Percentiles rank a stretch among this genome's conserved stretches.
These are phyloP conservation scores for Neoboletus brunneissimus DNA, from an alignment of 768 basidiomycete species.

Conservation along the genomic window DNA sequence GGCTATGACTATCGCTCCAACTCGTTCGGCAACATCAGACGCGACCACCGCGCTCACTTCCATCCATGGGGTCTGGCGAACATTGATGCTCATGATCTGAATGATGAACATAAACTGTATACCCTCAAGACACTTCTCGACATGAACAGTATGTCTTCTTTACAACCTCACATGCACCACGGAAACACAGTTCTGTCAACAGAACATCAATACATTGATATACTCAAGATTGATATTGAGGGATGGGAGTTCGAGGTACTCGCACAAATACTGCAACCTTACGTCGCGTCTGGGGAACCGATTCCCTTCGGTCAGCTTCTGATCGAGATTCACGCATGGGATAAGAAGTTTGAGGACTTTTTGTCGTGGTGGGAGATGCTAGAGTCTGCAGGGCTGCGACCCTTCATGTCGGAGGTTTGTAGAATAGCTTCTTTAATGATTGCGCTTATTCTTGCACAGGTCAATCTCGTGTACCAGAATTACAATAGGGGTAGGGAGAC, in stretches of 20 bases:
- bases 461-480: constrained; percentile 57
- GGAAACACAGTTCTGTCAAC: neutral
- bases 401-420: constrained; percentile 44
- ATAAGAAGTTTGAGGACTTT: constrained; percentile 36
- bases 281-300: constrained; percentile 33
- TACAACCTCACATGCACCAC: neutral
- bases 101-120: constrained; percentile 38
- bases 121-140: constrained; percentile 46
- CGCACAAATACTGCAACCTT: constrained; percentile 38
- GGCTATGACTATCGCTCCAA: constrained; percentile 52
- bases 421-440: neutral
- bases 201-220: constrained; percentile 39
- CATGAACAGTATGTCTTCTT: constrained; percentile 36
- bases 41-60: constrained; percentile 41
- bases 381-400: constrained; percentile 45
- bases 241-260: constrained; percentile 49
- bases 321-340: constrained; percentile 44
- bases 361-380: constrained; percentile 46
- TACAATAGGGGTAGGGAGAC: constrained; percentile 46
- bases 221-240: constrained; percentile 47
- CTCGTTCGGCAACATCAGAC: constrained; percentile 34
- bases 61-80: constrained; percentile 40
- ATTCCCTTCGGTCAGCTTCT: constrained; percentile 48
- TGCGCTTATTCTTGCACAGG: constrained; percentile 31
- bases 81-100: constrained; percentile 34